Evolutionary conservation across 805 yeast genomes (phyloP), one percentile per base, ranked within the genome.

Genomic region (Starmerella scarabaei): DNA sequence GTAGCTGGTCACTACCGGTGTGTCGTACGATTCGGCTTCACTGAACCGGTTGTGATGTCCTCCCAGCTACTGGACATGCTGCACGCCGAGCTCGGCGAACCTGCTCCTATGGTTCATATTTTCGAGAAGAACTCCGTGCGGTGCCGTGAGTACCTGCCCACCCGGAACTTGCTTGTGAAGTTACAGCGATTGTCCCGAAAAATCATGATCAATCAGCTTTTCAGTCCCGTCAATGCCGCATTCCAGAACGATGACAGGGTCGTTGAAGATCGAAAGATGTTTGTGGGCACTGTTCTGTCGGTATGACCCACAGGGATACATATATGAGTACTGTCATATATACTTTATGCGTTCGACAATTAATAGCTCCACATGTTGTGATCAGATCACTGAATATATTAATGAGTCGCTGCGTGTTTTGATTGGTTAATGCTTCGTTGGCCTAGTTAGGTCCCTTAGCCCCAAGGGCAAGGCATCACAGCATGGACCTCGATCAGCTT

Each of bases 1-100:
- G 49, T 66, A 20, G 61, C 65, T 1, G 72, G 74, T 1, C 68
- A 69, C 48, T 68, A 66, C 56, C 57, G 69, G 42, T 69, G 74
- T 43, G 57, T 70, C 14, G 47, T 71, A 5, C 57, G 71, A 20
- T 69, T 63, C 42, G 77, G 77, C 3, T 72, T 70, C 52, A 67
- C 38, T 11, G 52, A 49, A 29, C 37, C 34, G 5, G 30, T 38
- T 5, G n/a, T 31, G 7, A 32, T 15, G n/a, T 30, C 28, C 15
- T 29, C 21, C 2, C n/a, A 36, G 9, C 32, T 33, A 16, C 26
- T 18, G 4, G 33, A 21, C 14, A 29, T 37, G 5, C 30, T 33
- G 24, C 17, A 20, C 11, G 38, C 35, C 23, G 23, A 38, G 8
- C 34, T 30, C 3, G 27, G 24, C 28, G 36, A 26, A 8, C 21